phyloP scores from a whole-genome alignment of 169 alveolate species.

The Hepatocystis sp. region DNA sequence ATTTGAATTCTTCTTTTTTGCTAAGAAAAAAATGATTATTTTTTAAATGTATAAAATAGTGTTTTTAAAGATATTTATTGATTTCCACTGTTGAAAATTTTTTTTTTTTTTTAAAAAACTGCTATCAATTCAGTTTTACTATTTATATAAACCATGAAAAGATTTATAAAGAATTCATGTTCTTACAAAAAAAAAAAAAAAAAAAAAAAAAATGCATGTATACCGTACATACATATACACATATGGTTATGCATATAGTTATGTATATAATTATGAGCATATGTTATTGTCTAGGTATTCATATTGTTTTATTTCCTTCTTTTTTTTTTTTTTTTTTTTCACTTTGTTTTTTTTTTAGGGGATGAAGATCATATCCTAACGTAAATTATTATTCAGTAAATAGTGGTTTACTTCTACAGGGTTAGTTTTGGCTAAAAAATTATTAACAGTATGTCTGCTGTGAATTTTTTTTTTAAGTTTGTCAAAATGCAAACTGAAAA shows the following conservation, averaged over 20 bases:
- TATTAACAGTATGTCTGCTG: constrained; percentile 4
- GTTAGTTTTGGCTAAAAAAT: constrained; percentile 13
- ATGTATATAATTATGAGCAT: background rate
- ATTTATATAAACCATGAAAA: no score
- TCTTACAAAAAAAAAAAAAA: background rate
- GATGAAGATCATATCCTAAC: no score
- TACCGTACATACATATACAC: background rate
- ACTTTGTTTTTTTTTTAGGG: no score
- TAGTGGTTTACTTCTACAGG: constrained; percentile 11
- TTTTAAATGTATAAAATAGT: no score
- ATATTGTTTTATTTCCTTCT: background rate
- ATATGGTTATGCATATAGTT: background rate
- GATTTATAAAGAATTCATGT: no score
- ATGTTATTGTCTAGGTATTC: background rate
- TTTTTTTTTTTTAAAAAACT: no score
- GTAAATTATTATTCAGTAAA: constrained; percentile 7
- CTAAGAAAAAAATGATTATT: no score
- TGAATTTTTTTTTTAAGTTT: constrained; percentile 39
- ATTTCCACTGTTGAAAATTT: no score
- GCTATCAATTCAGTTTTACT: no score
- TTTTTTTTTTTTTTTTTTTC: no score
- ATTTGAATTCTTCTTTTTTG: no score
- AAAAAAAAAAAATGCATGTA: background rate
- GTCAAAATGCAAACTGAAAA: constrained; percentile 37
- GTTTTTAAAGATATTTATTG: no score